phyloP scores from a whole-genome alignment of 2,329 filamentous ascomycete genomes.

The Colletotrichum sp. region DNA sequence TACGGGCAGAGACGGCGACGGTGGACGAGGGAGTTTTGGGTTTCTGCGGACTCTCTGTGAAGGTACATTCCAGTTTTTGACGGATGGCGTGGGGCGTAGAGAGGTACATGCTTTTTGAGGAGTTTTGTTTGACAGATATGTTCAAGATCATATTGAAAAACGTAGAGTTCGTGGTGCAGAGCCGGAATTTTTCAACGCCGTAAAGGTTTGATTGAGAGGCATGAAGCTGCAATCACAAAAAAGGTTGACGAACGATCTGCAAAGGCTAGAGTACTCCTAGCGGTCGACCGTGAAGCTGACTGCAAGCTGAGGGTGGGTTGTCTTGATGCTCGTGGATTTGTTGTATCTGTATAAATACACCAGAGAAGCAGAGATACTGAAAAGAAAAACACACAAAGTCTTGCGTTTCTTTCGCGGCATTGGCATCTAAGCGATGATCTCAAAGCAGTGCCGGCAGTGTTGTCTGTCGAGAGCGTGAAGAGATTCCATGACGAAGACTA shows the following conservation, averaged over 20 bases:
- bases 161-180: background rate
- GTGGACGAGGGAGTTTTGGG: background rate
- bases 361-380: background rate
- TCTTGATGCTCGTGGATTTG: background rate
- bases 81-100: background rate
- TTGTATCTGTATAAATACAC: background rate
- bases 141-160: fast-evolving
- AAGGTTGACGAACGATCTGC: background rate
- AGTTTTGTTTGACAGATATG: background rate
- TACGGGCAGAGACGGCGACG: background rate
- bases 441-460: background rate
- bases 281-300: background rate
- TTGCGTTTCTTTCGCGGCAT: fast-evolving
- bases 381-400: too few relatives aligned
- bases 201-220: background rate
- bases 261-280: background rate
- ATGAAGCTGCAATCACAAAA: fast-evolving
- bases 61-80: background rate
- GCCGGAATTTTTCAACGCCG: fast-evolving
- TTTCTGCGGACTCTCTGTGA: background rate
- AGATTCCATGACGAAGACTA: background rate
- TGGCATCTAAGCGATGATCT: background rate
- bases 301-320: background rate
- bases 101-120: background rate
- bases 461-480: background rate